Evolutionary conservation across 768 basidiomycete genomes (phyloP).

Genomic region (Leccinellum albellum): DNA sequence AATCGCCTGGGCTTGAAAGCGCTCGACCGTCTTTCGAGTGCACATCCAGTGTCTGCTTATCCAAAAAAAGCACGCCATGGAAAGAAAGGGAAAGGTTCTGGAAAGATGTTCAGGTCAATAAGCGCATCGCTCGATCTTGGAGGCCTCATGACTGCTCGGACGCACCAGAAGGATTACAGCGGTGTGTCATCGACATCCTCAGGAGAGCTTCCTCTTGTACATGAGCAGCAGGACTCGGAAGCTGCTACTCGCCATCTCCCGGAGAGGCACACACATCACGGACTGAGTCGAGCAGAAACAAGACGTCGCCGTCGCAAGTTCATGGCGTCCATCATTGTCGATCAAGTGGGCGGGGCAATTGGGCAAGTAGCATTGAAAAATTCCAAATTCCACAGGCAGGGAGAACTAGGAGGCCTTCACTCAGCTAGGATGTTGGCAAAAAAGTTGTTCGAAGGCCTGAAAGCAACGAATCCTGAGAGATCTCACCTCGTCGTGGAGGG

Average conservation of each 20-base stretch:
- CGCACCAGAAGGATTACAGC: conserved; percentile 14
- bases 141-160: conserved; percentile 10
- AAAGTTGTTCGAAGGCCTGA: conserved; percentile 63
- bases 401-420: conserved; percentile 50
- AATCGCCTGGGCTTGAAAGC: conserved; percentile 68
- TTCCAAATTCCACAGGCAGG: conserved; percentile 54
- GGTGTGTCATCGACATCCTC: conserved; percentile 4
- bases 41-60: conserved; percentile 39
- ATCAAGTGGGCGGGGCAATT: conserved; percentile 62
- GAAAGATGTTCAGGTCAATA: conserved; percentile 34
- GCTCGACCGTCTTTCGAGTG: conserved; percentile 68
- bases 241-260: conserved; percentile 4
- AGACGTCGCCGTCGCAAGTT: conserved; percentile 45
- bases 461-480: conserved; percentile 55
- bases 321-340: conserved; percentile 66
- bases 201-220: background rate
- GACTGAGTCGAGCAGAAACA: conserved; percentile 26
- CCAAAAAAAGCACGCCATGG: conserved; percentile 38
- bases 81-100: conserved; percentile 50
- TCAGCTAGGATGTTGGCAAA: conserved; percentile 66
- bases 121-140: conserved; percentile 37
- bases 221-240: conserved; percentile 16
- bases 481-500: conserved; percentile 66
- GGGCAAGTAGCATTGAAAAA: conserved; percentile 69
- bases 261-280: conserved; percentile 13